A percentile compares a stretch with the other conserved stretches of the same genome.
Evolutionary conservation across 768 basidiomycete species (phyloP).

Genomic region (Russula abietina): DNA sequence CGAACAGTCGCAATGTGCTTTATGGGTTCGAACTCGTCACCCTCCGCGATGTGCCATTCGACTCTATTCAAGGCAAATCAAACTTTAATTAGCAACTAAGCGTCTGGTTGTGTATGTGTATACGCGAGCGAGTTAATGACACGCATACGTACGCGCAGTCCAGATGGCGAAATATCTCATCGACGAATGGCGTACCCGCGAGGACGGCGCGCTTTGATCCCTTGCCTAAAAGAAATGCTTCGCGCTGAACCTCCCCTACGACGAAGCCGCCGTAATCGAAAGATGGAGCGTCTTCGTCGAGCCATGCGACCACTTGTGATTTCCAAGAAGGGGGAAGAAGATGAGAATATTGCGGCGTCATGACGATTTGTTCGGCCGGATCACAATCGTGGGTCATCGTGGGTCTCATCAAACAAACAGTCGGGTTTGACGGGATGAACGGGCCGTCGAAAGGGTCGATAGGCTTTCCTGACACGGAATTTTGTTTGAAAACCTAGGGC

Average conservation of each 20-base stretch:
- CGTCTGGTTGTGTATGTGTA: neutral
- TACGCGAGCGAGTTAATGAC: neutral
- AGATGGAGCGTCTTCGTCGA: neutral
- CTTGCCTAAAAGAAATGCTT: neutral
- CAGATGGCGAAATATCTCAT: neutral
- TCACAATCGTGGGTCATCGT: too few species aligned
- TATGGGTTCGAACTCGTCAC: conserved; percentile 71
- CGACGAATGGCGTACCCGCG: neutral
- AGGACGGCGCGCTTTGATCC: neutral
- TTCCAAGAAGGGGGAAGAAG: neutral
- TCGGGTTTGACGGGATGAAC: too few species aligned
- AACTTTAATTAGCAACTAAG: neutral
- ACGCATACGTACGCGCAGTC: neutral
- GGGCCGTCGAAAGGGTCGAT: too few species aligned
- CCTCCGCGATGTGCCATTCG: conserved; percentile 90
- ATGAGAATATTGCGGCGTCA: neutral
- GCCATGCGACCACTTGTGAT: conserved; percentile 27
- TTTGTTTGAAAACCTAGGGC: too few species aligned
- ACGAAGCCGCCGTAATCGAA: neutral
- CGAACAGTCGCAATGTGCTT: conserved; percentile 86
- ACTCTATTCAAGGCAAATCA: conserved; percentile 49
- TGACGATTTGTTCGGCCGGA: neutral
- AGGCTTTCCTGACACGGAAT: too few species aligned
- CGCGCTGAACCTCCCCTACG: neutral
- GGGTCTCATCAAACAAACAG: too few species aligned